Conservation (phyloP, 176 grass and related monocot genomes). For the Carex pumila region DNA sequence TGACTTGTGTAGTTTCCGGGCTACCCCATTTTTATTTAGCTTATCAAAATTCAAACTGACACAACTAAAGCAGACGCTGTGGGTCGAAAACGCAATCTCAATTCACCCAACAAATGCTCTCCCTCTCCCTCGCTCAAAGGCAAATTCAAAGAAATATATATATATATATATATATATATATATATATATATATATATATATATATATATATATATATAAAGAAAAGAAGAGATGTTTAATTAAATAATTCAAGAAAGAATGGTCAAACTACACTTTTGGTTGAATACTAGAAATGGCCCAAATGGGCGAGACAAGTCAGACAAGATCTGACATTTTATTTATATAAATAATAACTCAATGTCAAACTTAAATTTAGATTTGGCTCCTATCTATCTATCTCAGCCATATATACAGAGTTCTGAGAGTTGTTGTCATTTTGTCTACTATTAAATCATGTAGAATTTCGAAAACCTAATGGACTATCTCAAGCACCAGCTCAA, state of each 20-base stretch:
- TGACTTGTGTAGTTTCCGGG: background rate
- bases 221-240: background rate
- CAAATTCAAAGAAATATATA: background rate
- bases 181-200: no score
- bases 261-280: background rate
- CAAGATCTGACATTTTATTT: background rate
- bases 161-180: background rate
- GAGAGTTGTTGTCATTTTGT: no score
- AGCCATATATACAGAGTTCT: no score
- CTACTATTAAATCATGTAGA: no score
- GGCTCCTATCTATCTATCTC: no score
- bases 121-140: background rate
- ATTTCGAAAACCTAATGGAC: no score
- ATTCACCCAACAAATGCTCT: background rate
- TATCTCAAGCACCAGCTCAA: no score
- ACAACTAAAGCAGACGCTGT: background rate
- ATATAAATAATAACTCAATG: background rate
- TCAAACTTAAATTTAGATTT: background rate
- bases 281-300: background rate
- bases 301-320: background rate
- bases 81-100: background rate
- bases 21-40: no score
- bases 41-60: background rate
- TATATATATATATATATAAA: background rate
- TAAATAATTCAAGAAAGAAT: background rate